phyloP scores from a whole-genome alignment of 768 basidiomycete species.

The Sporobolomyces phaffii region DNA sequence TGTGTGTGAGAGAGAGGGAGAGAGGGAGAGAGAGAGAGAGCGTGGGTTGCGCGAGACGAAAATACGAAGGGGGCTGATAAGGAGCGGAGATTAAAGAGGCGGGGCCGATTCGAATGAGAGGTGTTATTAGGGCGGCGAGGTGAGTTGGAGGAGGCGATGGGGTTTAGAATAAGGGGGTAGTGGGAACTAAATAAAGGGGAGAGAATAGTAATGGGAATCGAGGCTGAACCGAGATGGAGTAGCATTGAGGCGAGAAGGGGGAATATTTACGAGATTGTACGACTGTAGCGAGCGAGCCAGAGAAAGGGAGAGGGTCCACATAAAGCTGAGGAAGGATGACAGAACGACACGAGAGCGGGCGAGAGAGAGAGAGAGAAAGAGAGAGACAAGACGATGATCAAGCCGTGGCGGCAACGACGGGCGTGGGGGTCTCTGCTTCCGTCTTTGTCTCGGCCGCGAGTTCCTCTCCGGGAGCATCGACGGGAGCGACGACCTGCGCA shows the following conservation, averaged over 20 bases:
- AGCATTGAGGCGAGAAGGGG: too few relatives aligned
- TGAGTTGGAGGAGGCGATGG: too few relatives aligned
- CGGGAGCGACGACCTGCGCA: conserved; percentile 17
- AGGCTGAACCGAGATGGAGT: too few relatives aligned
- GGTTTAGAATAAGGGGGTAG: too few relatives aligned
- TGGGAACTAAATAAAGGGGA: too few relatives aligned
- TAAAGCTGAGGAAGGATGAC: not conserved
- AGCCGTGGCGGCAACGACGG: not conserved
- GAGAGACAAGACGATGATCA: too few relatives aligned
- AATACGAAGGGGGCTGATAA: not conserved
- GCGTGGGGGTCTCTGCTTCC: conserved; percentile 1
- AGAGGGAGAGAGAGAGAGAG: not conserved
- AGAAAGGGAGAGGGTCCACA: not conserved
- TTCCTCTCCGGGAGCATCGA: conserved; percentile 27
- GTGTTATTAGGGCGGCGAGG: too few relatives aligned
- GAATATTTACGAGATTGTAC: too few relatives aligned
- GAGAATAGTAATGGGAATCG: not conserved
- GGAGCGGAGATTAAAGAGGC: too few relatives aligned
- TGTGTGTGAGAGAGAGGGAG: not conserved
- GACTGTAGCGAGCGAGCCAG: too few relatives aligned
- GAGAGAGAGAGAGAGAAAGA: not conserved
- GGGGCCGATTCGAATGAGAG: too few relatives aligned
- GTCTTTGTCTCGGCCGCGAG: conserved; percentile 28
- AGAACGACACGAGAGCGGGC: not conserved
- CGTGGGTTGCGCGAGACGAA: not conserved